These are phyloP conservation scores for Cladosporium oxysporum DNA, from an alignment of 2,329 filamentous ascomycete genomes.

Conservation along the genomic window DNA sequence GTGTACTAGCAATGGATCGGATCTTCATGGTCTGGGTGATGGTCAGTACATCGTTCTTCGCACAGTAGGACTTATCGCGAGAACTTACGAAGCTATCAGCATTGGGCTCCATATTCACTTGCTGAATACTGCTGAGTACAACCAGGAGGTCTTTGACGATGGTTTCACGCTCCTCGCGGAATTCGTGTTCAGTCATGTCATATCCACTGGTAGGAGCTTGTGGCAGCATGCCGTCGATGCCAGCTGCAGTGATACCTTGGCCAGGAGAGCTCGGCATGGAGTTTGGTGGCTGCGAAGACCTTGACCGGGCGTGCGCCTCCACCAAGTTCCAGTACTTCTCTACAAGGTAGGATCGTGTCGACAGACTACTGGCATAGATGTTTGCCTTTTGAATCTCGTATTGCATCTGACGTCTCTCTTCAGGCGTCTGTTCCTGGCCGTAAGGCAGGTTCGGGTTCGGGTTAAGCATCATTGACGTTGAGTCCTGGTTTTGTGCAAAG, in stretches of 20 bases:
- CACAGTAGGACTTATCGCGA: constrained; percentile 14
- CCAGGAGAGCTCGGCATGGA: constrained; percentile 36
- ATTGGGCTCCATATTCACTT: constrained; percentile 79
- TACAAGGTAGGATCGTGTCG: constrained; percentile 80
- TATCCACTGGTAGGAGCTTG: constrained; percentile 35
- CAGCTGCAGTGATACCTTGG: constrained; percentile 38
- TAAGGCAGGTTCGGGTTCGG: neutral
- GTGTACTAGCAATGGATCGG: constrained; percentile 76
- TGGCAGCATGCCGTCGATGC: constrained; percentile 39
- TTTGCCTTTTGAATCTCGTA: constrained; percentile 92
- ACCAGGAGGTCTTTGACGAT: constrained; percentile 78
- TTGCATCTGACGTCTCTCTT: constrained; percentile 57
- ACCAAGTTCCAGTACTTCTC: constrained; percentile 81
- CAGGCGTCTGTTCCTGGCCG: constrained; percentile 34
- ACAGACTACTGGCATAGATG: constrained; percentile 78
- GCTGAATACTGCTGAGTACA: constrained; percentile 74
- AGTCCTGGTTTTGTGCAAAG: constrained; percentile 31
- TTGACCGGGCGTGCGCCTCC: constrained; percentile 56
- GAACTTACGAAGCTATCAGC: constrained; percentile 63
- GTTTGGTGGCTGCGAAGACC: constrained; percentile 44
- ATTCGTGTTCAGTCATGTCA: constrained; percentile 61
- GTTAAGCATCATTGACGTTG: constrained; percentile 24
- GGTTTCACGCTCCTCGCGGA: constrained; percentile 75
- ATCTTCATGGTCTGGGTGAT: constrained; percentile 71
- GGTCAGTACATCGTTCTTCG: constrained; percentile 29